Base-by-base conservation (phyloP, 148 eudicot genomes). In the Spergularia bocconei region DNA sequence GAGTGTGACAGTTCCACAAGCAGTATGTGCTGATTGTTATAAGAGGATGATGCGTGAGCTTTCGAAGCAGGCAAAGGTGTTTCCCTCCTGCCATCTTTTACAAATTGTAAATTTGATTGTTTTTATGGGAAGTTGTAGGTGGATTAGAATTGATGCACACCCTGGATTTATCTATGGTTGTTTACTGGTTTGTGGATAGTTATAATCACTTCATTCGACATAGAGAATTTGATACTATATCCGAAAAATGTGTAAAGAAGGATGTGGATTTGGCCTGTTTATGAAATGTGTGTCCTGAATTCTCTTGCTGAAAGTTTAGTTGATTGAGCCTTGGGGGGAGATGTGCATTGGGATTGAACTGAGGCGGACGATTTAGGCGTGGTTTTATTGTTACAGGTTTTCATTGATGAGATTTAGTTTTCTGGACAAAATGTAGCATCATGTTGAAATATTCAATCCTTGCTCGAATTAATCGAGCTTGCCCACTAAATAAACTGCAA, bases 1-100 rank as follows among this genome's bases (percentile, higher is more conserved):
- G 86, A 91, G 87, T 71, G 93, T 96, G 55, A 88, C 78, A 83
- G 99, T 96, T 84, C 99, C 99, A 65, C 68, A 82, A 65, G 87
- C 67, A 74, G 98, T 96, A 69, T 96, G 99, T 56, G 89, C 88
- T 58, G 97, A 96, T 83, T 89, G 93, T 67, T 91, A 91, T 83
- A 83, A 73, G 74, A 81, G 75, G 74, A 86, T 96, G 75, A 67
- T 96, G 69, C 80, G 77, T 44, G 94, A 96, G 84, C 78, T 89
- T 59, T 84, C 78, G 75, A 96, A 91, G 86, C 79, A 72, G 44
- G 80, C 97, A 5, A 92, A 96, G 99, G 99, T 96, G 79, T 36
- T 78, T 36, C 2, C 65, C 72, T 76, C 47, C 75, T 50, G 16
- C 59, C 25, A 63, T 47, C 67, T 57, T 71, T 41, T 13, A 38